phyloP scores from a whole-genome alignment of 257 asterid species.

The Knoxia roxburghii region DNA sequence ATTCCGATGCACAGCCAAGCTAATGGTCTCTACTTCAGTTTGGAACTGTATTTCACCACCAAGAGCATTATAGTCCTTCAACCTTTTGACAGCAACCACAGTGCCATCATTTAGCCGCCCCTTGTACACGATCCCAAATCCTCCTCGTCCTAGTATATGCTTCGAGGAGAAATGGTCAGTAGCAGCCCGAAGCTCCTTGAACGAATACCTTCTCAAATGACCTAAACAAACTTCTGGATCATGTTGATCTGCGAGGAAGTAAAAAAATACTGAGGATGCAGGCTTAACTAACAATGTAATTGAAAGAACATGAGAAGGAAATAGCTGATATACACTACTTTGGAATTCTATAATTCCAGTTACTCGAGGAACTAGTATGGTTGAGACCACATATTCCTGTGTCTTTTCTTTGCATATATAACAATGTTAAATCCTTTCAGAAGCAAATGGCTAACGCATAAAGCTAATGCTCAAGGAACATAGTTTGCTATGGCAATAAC shows the following conservation, averaged over 20 bases:
- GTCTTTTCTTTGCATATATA: neutral
- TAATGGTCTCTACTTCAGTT: conserved; percentile 87
- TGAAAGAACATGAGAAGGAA: neutral
- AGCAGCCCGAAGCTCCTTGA: conserved; percentile 84
- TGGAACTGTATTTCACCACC: conserved; percentile 96
- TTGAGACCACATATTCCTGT: neutral
- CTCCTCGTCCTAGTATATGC: conserved; percentile 87
- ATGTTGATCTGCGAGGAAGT: conserved; percentile 55
- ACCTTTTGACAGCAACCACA: conserved; percentile 83
- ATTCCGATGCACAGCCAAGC: conserved; percentile 86
- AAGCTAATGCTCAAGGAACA: too few relatives aligned
- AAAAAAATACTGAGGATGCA: conserved; percentile 3
- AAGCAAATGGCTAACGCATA: too few relatives aligned
- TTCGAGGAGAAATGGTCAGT: conserved; percentile 77
- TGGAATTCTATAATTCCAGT: neutral
- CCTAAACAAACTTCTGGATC: conserved; percentile 94
- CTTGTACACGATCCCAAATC: conserved; percentile 83
- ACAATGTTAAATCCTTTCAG: neutral
- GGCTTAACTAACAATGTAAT: neutral
- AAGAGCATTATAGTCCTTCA: conserved; percentile 72
- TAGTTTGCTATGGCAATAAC: too few relatives aligned
- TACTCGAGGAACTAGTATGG: neutral
- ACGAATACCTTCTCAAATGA: conserved; percentile 65
- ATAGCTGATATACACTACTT: neutral
- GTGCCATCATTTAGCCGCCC: conserved; percentile 73